phyloP scores from a whole-genome alignment of 495 filamentous ascomycete genomes.

The Talaromyces borbonicus region DNA sequence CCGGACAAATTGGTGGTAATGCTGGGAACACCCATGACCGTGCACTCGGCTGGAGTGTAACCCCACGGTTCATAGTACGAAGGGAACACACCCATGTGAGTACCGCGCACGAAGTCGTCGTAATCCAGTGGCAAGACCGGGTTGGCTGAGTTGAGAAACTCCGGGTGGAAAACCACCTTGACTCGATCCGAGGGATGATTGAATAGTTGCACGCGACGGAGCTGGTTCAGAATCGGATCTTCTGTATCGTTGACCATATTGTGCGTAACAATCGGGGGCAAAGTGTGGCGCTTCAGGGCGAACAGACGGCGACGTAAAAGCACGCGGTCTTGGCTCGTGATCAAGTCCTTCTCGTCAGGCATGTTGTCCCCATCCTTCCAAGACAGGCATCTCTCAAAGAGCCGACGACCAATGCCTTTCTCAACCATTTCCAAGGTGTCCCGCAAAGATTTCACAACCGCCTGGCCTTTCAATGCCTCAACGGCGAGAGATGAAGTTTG shows the following conservation, averaged over 20 bases:
- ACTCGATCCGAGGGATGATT: constrained; percentile 92
- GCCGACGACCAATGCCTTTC: constrained; percentile 76
- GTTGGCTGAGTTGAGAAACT: constrained; percentile 92
- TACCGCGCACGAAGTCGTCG: constrained; percentile 96
- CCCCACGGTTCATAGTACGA: constrained; percentile 99
- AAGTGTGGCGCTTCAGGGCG: constrained; percentile 82
- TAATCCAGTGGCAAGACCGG: constrained; percentile 94
- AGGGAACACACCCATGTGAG: constrained; percentile 87
- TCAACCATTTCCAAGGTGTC: constrained; percentile 90
- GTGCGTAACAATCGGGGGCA: constrained; percentile 97
- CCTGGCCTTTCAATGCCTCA: constrained; percentile 92
- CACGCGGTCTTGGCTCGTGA: constrained; percentile 84
- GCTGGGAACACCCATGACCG: constrained; percentile 97
- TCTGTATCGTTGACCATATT: constrained; percentile 95
- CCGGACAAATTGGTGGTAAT: constrained; percentile 98
- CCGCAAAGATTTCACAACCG: constrained; percentile 88
- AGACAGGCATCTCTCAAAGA: constrained; percentile 84
- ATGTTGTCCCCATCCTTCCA: constrained; percentile 92
- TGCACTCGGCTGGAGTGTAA: constrained; percentile 96
- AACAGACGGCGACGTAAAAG: constrained; percentile 86
- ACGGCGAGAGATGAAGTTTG: constrained; percentile 95
- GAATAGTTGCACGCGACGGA: constrained; percentile 91
- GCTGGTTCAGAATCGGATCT: constrained; percentile 92
- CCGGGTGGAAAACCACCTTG: constrained; percentile 96
- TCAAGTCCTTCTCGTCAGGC: constrained; percentile 91